Base-by-base conservation (phyloP, 768 basidiomycete genomes). In the Coprinopsis strossmayeri region DNA sequence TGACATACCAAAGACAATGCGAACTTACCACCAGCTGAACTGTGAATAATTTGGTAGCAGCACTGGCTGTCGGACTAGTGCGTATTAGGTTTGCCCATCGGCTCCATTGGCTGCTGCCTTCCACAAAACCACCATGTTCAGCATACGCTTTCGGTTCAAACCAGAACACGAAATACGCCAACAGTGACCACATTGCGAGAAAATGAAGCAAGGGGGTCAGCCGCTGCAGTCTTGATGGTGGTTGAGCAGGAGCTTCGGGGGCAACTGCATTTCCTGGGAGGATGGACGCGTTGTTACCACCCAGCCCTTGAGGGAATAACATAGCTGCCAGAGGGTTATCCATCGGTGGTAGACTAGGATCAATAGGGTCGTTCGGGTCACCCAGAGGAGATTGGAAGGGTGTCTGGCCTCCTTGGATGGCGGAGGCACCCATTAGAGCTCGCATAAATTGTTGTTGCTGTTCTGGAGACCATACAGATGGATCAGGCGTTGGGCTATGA, bases 391-490 rank as follows among this genome's bases (percentile, higher is more conserved):
- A 56, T 28, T 57, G 59, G 1, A 54, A 45, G 7, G 58, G 50
- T 25, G 52, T 49, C 12, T 55, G 55, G 28, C 52, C 63, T 26
- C 59, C 65, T 68, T 12, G 30, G 17, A 32, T 24, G n/a, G 51
- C 45, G 4, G 61, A 57, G 27, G 61, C 63, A 49, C 59, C 59
- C 57, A 87, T 73, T 25, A 90, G 69, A 1, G 85, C 83, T 50
- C 78, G 76, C 65, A 88, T 68, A 53, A 88, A 74, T 54, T 83
- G 80, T 47, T 69, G 70, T 57, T 87, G 84, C 51, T 87, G 82
- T 50, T 87, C 81, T 37, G 77, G 67, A 7, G 79, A 76, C 85
- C 82, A 87, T 11, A 73, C 73, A 2, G 79, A 74, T 0, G 80
- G 75, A 57, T 82, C 80, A 3, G 73, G 66, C 3, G 56, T 51